Evolutionary conservation across 768 basidiomycete species (phyloP).

Genomic region (Tephrocybe rancida): DNA sequence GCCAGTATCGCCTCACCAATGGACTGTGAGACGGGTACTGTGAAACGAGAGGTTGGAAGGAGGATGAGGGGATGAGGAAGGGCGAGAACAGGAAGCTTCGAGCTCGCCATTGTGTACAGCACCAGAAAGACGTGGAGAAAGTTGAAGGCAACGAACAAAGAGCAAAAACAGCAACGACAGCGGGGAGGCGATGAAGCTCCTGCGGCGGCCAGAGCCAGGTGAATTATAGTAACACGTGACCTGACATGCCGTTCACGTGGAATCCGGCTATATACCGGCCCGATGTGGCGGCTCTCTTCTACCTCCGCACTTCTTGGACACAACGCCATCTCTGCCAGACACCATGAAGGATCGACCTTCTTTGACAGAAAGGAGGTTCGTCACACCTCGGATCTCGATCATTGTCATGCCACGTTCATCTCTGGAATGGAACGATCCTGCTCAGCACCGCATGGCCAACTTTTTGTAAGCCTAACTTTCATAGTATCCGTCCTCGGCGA

Average conservation of each 20-base stretch:
- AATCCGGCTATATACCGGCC: slow-evolving; percentile 10
- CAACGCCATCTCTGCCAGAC: slow-evolving; percentile 3
- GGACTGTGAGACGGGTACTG: slow-evolving; percentile 62
- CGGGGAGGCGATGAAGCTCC: background rate
- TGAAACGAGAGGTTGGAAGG: slow-evolving; percentile 71
- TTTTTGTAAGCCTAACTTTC: no score
- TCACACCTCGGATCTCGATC: slow-evolving; percentile 2
- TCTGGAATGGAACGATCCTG: no score
- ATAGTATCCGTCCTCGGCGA: no score
- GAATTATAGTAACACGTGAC: slow-evolving; percentile 16
- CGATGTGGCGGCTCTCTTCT: slow-evolving; percentile 1
- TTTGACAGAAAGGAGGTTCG: slow-evolving; percentile 9
- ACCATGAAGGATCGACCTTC: background rate
- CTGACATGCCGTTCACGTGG: background rate
- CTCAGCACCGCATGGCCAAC: no score
- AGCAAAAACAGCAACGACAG: slow-evolving; percentile 1
- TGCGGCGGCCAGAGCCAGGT: background rate
- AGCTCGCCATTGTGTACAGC: slow-evolving; percentile 35
- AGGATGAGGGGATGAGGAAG: slow-evolving; percentile 75
- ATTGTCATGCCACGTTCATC: background rate
- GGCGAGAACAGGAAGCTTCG: slow-evolving; percentile 67
- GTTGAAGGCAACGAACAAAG: slow-evolving; percentile 2
- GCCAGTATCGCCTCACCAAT: slow-evolving; percentile 68
- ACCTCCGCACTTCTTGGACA: slow-evolving; percentile 7
- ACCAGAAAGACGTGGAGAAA: background rate